Base-by-base conservation (phyloP, 345 rosid genomes). In the Anastatica hierochuntica region DNA sequence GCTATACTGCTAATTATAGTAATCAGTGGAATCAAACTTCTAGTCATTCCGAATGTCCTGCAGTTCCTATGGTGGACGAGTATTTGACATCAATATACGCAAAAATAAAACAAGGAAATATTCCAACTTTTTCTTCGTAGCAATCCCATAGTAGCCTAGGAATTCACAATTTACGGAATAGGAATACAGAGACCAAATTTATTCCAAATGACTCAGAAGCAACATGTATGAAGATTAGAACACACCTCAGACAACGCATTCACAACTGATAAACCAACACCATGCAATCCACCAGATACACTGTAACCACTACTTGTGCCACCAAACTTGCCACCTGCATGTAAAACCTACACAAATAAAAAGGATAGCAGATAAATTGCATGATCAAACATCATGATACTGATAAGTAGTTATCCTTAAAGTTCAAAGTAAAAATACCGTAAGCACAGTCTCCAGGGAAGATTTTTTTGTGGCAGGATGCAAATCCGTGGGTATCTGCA, bases 311-410 rank as follows among this genome's bases (percentile, higher is more conserved):
- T 88, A 54, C 88, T 82, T 24, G 85, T 73, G 58, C 99, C 99
- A 53, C 97, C 99, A 83, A 88, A 94, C 64, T 94, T 94, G 15
- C 97, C 97, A 41, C 97, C 97, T 52, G 97, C 99, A 55, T 94
- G 99, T 73, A 94, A 71, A 62, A 88, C 77, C 99, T 94, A 81
- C 69, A 77, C 35, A 52, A 24, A 56, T 24, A 63, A 56, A 18
- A 56, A 62, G 9, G 31, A 53, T 31, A 37, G 27, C 47, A 44
- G 16, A 15, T 53, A 10, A 44, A 45, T 24, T 10, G n/a, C 33
- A 30, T 18, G 24, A 58, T 27, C 21, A 4, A 27, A 14, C 12
- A 29, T 11, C 19, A n/a, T n/a, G n/a, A n/a, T n/a, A n/a, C n/a
- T n/a, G n/a, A n/a, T n/a, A n/a, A n/a, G n/a, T n/a, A n/a, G n/a